Evolutionary conservation across 176 grass and related monocot genomes (phyloP).

Genomic region (Pharus latifolius): DNA sequence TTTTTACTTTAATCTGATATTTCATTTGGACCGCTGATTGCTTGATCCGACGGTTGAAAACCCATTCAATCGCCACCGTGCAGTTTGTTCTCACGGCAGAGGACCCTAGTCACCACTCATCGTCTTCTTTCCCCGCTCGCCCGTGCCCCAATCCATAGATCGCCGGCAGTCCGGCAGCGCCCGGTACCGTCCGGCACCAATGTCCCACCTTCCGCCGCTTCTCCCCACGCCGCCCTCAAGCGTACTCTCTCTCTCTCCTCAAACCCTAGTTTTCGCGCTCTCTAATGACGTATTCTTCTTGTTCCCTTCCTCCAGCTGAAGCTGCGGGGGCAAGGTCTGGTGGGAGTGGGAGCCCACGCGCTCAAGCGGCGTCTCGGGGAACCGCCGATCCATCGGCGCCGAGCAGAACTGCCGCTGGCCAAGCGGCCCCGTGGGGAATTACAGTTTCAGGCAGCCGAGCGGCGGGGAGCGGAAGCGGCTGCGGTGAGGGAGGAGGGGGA

Average conservation of each 20-base stretch:
- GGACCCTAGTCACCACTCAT: no score
- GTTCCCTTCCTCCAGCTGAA: background rate
- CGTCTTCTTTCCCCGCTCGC: no score
- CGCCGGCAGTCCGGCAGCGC: no score
- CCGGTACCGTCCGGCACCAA: no score
- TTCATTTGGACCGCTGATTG: no score
- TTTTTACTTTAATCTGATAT: no score
- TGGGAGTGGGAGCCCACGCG: background rate
- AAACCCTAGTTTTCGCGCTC: background rate
- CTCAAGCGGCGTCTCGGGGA: background rate
- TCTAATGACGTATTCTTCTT: background rate
- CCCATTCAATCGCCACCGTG: no score
- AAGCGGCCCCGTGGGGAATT: background rate
- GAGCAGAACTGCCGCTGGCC: background rate
- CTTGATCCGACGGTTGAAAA: no score
- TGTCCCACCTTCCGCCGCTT: background rate
- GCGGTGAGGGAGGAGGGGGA: background rate
- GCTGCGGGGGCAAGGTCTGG: background rate
- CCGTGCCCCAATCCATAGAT: no score
- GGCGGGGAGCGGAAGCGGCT: background rate
- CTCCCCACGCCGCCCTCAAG: background rate
- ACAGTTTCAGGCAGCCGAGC: background rate
- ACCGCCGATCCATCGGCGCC: background rate
- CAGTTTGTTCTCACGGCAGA: no score
- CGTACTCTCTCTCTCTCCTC: background rate